Base-by-base conservation (phyloP, 768 basidiomycete species). In the Leccinellum albellum region DNA sequence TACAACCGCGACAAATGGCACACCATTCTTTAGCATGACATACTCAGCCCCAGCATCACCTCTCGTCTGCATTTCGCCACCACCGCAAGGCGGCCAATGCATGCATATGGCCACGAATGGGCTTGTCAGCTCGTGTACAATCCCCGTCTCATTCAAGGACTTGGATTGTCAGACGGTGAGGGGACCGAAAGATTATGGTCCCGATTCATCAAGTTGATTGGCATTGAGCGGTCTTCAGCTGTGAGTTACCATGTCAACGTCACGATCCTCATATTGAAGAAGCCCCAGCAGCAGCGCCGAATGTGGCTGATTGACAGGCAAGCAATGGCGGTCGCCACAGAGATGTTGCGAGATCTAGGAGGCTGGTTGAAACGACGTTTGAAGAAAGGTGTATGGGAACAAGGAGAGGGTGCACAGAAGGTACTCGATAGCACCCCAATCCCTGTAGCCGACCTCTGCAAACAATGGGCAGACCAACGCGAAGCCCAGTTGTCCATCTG, bases 161-260 rank as follows among this genome's bases (percentile, higher is more conserved):
- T 53, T 20, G 56, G 56, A 75, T 68, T 1, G 60, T 74, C 6
- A 49, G 56, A 65, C 0, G 14, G 35, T 1, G 50, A 55, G 26
- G 51, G 74, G 17, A 31, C 45, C 1, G 47, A 54, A 37, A 37
- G 68, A 3, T 59, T 76, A 69, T 32, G 31, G 31, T 32, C 31
- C 31, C 31, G 31, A 32, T 32, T 32, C 7, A 32, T 32, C 31
- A 7, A 70, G 23, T 10, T 48, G 14, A 47, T 47, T 10, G 17
- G 46, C 26, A 47, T 28, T n/a, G 46, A 28, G 23, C 46, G 26
- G n/a, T n/a, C n/a, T 6, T 28, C 28, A 28, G 28, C 28, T 32
- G 46, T 47, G 15, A 46, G 45, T 46, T 24, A 14, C 24, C 6
- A 46, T 13, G 15, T 13, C 45, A 46, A 26, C 45, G 3, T 17